Base-by-base conservation (phyloP, 2,329 filamentous ascomycete genomes). In the Xylaria sp. region DNA sequence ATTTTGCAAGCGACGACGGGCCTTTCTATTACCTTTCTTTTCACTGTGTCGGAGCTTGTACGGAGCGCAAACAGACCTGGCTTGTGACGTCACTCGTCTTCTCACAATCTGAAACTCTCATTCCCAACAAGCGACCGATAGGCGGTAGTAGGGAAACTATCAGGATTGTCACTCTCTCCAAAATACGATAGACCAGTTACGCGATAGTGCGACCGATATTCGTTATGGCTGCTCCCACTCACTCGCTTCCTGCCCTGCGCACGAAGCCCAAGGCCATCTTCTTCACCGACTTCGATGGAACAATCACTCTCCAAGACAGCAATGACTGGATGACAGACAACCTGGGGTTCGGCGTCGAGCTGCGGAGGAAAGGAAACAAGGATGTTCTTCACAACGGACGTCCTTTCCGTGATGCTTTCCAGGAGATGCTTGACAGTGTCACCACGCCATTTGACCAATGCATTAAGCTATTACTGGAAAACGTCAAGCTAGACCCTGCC, bases 241-340 rank as follows among this genome's bases (percentile, higher is more conserved):
- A 64, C 23, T 54, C 60, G 20, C 86, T 88, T 31, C 88, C 88
- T 65, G 89, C 89, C 54, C 82, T 91, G 80, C 84, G 84, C 76
- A 89, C 85, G 67, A 90, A 92, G 80, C 94, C 94, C 61, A 92
- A 94, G 83, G 92, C 93, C 85, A 94, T 99, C 85, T 98, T 99
- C 88, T 98, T 98, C 86, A 97, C 94, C 75, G 96, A 99, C 84
- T 98, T 98, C 80, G 96, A 99, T 82, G 96, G 96, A 77, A 98
- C 94, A 63, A 95, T 98, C 80, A 98, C 95, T 58, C 87, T 86
- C 65, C 84, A 87, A 76, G 89, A 91, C 81, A 88, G 85, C 79
- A 91, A 90, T 79, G 88, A 89, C 81, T 88, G 82, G 81, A 84
- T 95, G 89, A 98, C 94, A 67, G 96, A 98, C 84, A 96, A 93